phyloP scores from a whole-genome alignment of 768 basidiomycete species.

The Suillus plorans region DNA sequence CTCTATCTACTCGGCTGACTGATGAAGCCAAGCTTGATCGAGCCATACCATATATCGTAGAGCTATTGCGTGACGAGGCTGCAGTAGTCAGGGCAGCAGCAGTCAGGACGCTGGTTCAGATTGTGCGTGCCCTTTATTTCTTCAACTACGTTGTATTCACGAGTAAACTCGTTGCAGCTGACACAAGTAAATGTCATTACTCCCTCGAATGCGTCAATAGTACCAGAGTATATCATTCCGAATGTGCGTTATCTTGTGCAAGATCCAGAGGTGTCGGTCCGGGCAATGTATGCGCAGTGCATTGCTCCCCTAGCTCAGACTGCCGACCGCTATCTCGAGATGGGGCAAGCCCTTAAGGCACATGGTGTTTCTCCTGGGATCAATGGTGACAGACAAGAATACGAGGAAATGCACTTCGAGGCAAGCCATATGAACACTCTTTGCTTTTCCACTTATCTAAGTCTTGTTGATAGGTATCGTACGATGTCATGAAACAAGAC shows the following conservation, averaged over 20 bases:
- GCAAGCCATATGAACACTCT: slow-evolving; percentile 35
- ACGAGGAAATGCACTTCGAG: slow-evolving; percentile 81
- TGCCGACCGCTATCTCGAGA: slow-evolving; percentile 85
- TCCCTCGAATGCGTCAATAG: slow-evolving; percentile 64
- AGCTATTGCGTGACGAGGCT: slow-evolving; percentile 83
- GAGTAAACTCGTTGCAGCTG: slow-evolving; percentile 42
- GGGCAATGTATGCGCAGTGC: slow-evolving; percentile 82
- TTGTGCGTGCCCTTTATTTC: slow-evolving; percentile 48
- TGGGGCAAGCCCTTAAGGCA: slow-evolving; percentile 87
- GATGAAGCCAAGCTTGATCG: slow-evolving; percentile 96
- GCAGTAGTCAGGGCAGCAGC: slow-evolving; percentile 81
- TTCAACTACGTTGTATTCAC: background rate
- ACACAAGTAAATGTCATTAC: slow-evolving; percentile 72
- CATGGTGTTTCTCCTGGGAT: slow-evolving; percentile 58
- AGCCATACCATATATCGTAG: slow-evolving; percentile 88
- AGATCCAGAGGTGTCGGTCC: slow-evolving; percentile 82
- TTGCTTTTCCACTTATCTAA: background rate
- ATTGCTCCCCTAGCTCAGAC: slow-evolving; percentile 85
- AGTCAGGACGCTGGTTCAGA: slow-evolving; percentile 76
- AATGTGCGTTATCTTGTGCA: slow-evolving; percentile 80
- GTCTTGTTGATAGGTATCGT: slow-evolving; percentile 64
- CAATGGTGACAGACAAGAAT: slow-evolving; percentile 57
- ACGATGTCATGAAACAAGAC: slow-evolving; percentile 84
- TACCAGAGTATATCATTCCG: slow-evolving; percentile 95
- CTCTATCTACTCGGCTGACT: slow-evolving; percentile 75